Evolutionary conservation across 2,329 filamentous ascomycete species (phyloP).

Genomic region (Cercospora brassicicola): DNA sequence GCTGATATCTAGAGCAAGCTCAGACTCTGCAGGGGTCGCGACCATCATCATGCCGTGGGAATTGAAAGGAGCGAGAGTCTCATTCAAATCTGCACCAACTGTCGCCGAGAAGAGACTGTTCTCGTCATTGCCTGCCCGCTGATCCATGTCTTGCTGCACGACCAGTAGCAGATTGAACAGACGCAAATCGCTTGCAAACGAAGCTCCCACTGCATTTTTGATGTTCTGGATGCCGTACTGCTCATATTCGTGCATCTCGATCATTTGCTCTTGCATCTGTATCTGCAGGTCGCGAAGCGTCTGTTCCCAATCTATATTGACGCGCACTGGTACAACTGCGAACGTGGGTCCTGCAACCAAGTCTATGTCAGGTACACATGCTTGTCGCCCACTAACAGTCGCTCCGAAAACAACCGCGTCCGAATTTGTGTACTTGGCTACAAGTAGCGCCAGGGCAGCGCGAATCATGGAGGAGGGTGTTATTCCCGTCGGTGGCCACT

Average conservation of each 20-base stretch:
- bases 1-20: conserved; percentile 1
- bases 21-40: background rate
- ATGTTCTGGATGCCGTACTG: conserved; percentile 13
- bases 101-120: background rate
- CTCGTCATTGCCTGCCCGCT: no score
- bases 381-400: conserved; percentile 12
- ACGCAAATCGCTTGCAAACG: conserved; percentile 43
- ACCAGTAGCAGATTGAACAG: conserved; percentile 59
- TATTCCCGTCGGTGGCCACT: background rate
- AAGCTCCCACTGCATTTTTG: background rate
- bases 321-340: conserved; percentile 15
- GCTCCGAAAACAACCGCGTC: conserved; percentile 16
- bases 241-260: conserved; percentile 19
- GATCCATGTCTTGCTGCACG: conserved; percentile 34
- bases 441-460: conserved; percentile 14
- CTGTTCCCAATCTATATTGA: background rate
- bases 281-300: conserved; percentile 5
- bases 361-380: conserved; percentile 11
- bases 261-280: conserved; percentile 14
- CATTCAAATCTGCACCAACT: background rate
- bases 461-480: background rate
- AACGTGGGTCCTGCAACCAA: conserved; percentile 16
- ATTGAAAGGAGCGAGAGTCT: background rate
- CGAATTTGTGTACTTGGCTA: conserved; percentile 3
- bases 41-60: conserved; percentile 2